These are phyloP conservation scores for Sporothrix brasiliensis DNA, from an alignment of 2,329 filamentous ascomycete genomes.

Conservation along the genomic window DNA sequence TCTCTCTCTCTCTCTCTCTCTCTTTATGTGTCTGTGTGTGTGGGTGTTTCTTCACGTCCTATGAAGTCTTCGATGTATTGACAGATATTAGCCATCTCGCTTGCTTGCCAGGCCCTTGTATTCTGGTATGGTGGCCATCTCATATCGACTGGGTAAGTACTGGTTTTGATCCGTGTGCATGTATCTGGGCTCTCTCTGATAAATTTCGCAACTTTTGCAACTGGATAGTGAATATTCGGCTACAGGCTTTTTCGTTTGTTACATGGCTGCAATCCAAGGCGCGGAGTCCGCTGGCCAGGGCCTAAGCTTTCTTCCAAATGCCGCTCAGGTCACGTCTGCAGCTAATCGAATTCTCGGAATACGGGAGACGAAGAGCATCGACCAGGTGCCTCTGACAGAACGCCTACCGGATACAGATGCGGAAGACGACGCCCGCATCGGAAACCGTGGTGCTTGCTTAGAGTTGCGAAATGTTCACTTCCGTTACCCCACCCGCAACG, in stretches of 20 bases:
- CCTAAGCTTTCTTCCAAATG: slow-evolving; percentile 68
- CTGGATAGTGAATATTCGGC: slow-evolving; percentile 50
- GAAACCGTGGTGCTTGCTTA: slow-evolving; percentile 49
- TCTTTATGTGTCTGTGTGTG: too few relatives aligned
- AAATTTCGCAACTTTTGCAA: not conserved
- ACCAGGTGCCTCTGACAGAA: slow-evolving; percentile 41
- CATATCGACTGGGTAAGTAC: slow-evolving; percentile 45
- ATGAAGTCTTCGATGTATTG: not conserved
- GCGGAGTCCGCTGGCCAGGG: slow-evolving; percentile 68
- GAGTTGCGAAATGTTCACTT: slow-evolving; percentile 62
- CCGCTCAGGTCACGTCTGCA: slow-evolving; percentile 61
- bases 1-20: too few relatives aligned
- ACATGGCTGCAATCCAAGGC: slow-evolving; percentile 68
- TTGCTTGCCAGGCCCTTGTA: slow-evolving; percentile 65
- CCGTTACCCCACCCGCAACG: slow-evolving; percentile 61
- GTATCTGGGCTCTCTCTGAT: not conserved
- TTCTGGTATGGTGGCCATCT: slow-evolving; percentile 69
- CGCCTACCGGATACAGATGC: slow-evolving; percentile 53
- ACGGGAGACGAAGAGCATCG: slow-evolving; percentile 49
- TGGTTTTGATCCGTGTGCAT: too few relatives aligned
- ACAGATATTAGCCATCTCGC: slow-evolving; percentile 47
- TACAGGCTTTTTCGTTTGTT: slow-evolving; percentile 58
- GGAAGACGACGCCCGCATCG: slow-evolving; percentile 11
- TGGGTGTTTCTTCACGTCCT: too few relatives aligned
- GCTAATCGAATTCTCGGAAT: slow-evolving; percentile 62